Conservation (phyloP, 2,329 filamentous ascomycete genomes). For the Xylaria multiplex region DNA sequence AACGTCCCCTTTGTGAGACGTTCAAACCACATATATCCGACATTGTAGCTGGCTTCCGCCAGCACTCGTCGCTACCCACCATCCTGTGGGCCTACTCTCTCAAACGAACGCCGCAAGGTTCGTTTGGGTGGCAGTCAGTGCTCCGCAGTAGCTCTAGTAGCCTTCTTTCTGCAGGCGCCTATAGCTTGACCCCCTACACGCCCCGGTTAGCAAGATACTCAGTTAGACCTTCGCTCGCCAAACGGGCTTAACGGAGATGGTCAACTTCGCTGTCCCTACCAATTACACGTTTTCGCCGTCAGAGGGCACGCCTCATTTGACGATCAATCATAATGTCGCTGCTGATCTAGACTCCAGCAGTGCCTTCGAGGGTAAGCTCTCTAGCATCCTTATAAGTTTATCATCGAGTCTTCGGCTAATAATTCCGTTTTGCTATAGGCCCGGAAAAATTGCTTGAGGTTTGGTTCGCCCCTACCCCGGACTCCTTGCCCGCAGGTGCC, state of each 20-base stretch:
- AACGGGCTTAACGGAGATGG: conserved; percentile 72
- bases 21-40: conserved; percentile 55
- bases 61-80: conserved; percentile 72
- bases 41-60: conserved; percentile 87
- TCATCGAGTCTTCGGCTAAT: background rate
- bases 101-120: conserved; percentile 92
- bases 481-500: conserved; percentile 74
- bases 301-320: conserved; percentile 86
- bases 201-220: conserved; percentile 15
- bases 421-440: conserved; percentile 58
- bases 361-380: conserved; percentile 84
- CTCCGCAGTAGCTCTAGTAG: conserved; percentile 75
- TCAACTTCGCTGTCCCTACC: conserved; percentile 81
- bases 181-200: conserved; percentile 36
- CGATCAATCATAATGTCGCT: conserved; percentile 95
- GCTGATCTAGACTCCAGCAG: conserved; percentile 93
- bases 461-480: conserved; percentile 89
- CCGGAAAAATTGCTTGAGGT: conserved; percentile 98
- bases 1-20: conserved; percentile 80
- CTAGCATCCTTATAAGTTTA: no score
- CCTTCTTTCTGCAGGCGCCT: conserved; percentile 37
- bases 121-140: conserved; percentile 98
- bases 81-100: conserved; percentile 96
- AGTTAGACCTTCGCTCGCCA: conserved; percentile 36
- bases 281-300: conserved; percentile 86